Evolutionary conservation across 2,329 filamentous ascomycete species (phyloP).

Genomic region (Neonectria faginata): DNA sequence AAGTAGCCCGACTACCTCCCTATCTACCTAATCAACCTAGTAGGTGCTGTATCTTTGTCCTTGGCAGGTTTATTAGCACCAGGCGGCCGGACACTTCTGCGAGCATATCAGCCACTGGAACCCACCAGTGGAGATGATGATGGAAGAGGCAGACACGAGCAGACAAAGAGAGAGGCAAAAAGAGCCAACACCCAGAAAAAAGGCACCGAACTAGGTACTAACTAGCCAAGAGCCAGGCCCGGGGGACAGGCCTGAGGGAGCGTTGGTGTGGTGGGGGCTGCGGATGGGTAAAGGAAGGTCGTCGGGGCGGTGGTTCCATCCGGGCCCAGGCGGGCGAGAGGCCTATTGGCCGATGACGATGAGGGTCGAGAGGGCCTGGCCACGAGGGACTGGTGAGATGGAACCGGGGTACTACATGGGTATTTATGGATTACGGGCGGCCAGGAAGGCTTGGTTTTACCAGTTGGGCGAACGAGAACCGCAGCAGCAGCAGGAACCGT

Average conservation of each 20-base stretch:
- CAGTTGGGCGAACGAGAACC: not conserved
- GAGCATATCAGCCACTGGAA: slow-evolving; percentile 8
- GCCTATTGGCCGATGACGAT: slow-evolving; percentile 37
- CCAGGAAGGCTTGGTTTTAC: not conserved
- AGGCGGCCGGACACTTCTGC: slow-evolving; percentile 13
- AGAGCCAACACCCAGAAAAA: not conserved
- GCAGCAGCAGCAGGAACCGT: slow-evolving; percentile 7
- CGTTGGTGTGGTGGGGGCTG: slow-evolving; percentile 36
- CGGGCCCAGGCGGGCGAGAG: slow-evolving; percentile 31
- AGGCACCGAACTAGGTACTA: not conserved
- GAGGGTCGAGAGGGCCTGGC: slow-evolving; percentile 31
- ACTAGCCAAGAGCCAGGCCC: not conserved
- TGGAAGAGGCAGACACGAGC: not conserved
- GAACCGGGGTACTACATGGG: slow-evolving; percentile 20
- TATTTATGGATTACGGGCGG: not conserved
- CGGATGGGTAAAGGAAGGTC: slow-evolving; percentile 33
- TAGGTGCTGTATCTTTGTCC: slow-evolving; percentile 6
- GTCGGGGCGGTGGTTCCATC: slow-evolving; percentile 38
- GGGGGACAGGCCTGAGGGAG: slow-evolving; percentile 30
- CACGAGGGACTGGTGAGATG: slow-evolving; percentile 20
- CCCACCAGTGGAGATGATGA: slow-evolving; percentile 12
- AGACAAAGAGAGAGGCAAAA: slow-evolving; percentile 8
- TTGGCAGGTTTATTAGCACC: slow-evolving; percentile 21
- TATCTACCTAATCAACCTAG: too few relatives aligned
- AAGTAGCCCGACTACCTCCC: not conserved